Base-by-base conservation (phyloP, 495 filamentous ascomycete species). In the Neurospora tetraspora region DNA sequence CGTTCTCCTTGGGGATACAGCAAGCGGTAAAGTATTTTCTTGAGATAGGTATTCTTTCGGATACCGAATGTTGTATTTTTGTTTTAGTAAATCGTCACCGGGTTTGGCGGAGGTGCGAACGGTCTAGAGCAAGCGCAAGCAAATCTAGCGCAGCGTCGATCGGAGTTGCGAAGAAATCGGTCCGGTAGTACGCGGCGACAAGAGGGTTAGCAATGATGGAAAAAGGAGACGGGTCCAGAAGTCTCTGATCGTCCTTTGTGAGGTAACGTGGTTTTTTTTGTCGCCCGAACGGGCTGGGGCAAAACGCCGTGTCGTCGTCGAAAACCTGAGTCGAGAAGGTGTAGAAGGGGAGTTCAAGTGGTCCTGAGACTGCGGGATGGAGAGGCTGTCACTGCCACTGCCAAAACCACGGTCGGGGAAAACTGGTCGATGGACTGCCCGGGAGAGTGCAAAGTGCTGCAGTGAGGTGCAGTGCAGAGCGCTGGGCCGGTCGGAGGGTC, bases 71-170 rank as follows among this genome's bases (percentile, higher is more conserved):
- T 77, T 76, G 45, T 72, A 43, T 73, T 73, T 70, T 71, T 72
- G 73, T 71, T 74, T 76, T 18, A 9, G 53, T 34, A 65, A 65
- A 76, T 79, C 79, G 79, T 78, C 79, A 72, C 78, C 75, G 73
- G 68, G 70, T 71, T 70, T 71, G 73, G 73, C 75, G 69, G 61
- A 70, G 70, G 59, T 74, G 77, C 72, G 71, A 72, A 73, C 65
- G 43, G 69, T 36, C 69, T 72, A 71, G 71, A 71, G 74, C 71
- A 68, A 74, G 70, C 70, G 71, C 70, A 69, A 73, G 71, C 74
- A 69, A 73, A 68, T 72, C 74, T 8, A 61, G 69, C 70, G 74
- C 69, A 47, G 71, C 39, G 73, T 76, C 74, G 73, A 34, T 70
- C 71, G 43, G 42, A 73, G 73, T 45, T 72, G 59, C 68, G 70